Percentiles rank a stretch among this genome's conserved stretches.
These are phyloP conservation scores for Pleurotus sapidus DNA, from an alignment of 768 basidiomycete species.

Conservation along the genomic window DNA sequence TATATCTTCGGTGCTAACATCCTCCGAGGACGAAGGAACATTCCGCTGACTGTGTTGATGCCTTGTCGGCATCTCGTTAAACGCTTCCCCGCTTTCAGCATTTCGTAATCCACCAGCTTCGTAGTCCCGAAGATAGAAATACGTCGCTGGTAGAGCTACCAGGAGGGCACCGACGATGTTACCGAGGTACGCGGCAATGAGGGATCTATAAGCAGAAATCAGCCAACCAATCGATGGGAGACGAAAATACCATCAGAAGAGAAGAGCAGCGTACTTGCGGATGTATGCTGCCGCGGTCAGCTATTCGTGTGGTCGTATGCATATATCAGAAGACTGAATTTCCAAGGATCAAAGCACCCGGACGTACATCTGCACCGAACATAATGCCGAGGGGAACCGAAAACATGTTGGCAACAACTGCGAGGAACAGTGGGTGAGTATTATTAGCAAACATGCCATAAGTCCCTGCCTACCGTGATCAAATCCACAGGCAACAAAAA, in stretches of 20 bases:
- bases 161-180: conserved; percentile 65
- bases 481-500: conserved; percentile 68
- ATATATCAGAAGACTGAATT: neutral
- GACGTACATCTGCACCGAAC: conserved; percentile 61
- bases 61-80: conserved; percentile 6
- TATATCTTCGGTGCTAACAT: too few relatives aligned
- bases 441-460: too few relatives aligned
- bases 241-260: neutral
- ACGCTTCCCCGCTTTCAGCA: conserved; percentile 34
- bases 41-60: neutral
- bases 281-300: conserved; percentile 58
- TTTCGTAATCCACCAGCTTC: conserved; percentile 31
- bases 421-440: neutral
- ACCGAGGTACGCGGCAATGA: conserved; percentile 64
- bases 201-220: conserved; percentile 33
- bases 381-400: conserved; percentile 69
- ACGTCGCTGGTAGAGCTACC: conserved; percentile 61
- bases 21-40: too few relatives aligned
- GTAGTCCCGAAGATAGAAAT: conserved; percentile 61
- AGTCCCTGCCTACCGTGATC: conserved; percentile 54
- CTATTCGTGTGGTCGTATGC: conserved; percentile 24
- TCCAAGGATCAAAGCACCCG: neutral
- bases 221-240: neutral
- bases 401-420: conserved; percentile 77
- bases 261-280: conserved; percentile 46